phyloP scores from a whole-genome alignment of 306 rosid species.

The Mimosa bimucronata region DNA sequence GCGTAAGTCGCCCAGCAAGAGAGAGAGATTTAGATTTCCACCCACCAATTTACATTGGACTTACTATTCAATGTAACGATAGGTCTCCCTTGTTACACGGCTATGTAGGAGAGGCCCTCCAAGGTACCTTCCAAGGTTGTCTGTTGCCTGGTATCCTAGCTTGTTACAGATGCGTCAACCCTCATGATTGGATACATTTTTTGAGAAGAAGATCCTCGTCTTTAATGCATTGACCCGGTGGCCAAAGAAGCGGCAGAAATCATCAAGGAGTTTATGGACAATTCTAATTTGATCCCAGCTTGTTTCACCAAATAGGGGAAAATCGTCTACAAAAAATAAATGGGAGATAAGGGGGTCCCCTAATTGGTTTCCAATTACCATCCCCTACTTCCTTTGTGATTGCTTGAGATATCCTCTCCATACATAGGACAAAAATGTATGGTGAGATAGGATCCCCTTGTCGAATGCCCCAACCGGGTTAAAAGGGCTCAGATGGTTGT shows the following conservation, averaged over 20 bases:
- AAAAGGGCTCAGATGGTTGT: not conserved
- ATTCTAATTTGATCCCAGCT: rapidly evolving
- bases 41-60: not conserved
- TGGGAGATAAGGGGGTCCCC: not conserved
- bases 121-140: not conserved
- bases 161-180: rapidly evolving
- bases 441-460: not conserved
- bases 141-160: not conserved
- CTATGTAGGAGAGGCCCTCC: not conserved
- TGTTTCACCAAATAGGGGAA: not conserved
- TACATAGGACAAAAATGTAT: not conserved
- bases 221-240: not conserved
- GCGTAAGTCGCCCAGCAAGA: not conserved
- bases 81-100: not conserved
- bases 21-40: not conserved
- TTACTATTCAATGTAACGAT: not conserved
- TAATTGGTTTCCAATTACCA: not conserved
- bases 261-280: not conserved
- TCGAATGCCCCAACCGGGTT: rapidly evolving
- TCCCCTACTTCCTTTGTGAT: no score
- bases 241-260: not conserved
- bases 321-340: no score
- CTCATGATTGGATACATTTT: not conserved
- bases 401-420: not conserved
- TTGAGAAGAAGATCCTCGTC: not conserved